Conservation (phyloP, 2,329 filamentous ascomycete genomes). For the Teratosphaeria epicoccoides region DNA sequence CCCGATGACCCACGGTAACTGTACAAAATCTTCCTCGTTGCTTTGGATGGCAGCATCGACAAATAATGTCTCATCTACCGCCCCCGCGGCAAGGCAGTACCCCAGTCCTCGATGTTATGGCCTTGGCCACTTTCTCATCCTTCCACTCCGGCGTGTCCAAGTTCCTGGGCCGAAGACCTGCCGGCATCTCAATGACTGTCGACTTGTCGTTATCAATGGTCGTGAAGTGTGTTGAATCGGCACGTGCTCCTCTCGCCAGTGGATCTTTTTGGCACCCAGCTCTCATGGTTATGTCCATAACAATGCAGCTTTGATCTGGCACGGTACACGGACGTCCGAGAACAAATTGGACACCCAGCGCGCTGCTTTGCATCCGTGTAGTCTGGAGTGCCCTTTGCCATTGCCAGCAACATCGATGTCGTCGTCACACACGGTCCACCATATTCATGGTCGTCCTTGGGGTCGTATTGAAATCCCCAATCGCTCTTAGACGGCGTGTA, state of each 20-base stretch:
- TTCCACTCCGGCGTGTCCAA: conserved; percentile 13
- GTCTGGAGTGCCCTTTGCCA: conserved; percentile 24
- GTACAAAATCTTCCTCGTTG: conserved; percentile 29
- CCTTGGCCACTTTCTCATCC: conserved; percentile 9
- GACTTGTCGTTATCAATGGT: conserved; percentile 37
- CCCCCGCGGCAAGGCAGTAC: not conserved
- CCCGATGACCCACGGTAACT: conserved; percentile 46
- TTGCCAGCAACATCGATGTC: conserved; percentile 31
- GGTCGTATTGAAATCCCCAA: conserved; percentile 46
- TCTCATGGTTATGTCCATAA: conserved; percentile 51
- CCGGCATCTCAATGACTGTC: conserved; percentile 27
- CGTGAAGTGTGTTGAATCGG: conserved; percentile 30
- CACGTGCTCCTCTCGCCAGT: conserved; percentile 36
- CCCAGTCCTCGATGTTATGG: conserved; percentile 19
- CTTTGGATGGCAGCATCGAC: conserved; percentile 50
- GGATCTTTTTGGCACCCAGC: conserved; percentile 45
- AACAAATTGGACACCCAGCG: conserved; percentile 39
- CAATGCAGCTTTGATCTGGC: conserved; percentile 42
- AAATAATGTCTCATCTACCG: conserved; percentile 40
- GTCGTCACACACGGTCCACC: conserved; percentile 4
- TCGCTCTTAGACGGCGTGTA: conserved; percentile 42
- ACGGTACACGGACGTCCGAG: conserved; percentile 36
- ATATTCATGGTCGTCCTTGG: conserved; percentile 31
- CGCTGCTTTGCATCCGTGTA: conserved; percentile 9
- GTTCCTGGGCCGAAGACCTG: conserved; percentile 10